phyloP scores from a whole-genome alignment of 2,329 filamentous ascomycete genomes.

The Cordyceps farinosa region DNA sequence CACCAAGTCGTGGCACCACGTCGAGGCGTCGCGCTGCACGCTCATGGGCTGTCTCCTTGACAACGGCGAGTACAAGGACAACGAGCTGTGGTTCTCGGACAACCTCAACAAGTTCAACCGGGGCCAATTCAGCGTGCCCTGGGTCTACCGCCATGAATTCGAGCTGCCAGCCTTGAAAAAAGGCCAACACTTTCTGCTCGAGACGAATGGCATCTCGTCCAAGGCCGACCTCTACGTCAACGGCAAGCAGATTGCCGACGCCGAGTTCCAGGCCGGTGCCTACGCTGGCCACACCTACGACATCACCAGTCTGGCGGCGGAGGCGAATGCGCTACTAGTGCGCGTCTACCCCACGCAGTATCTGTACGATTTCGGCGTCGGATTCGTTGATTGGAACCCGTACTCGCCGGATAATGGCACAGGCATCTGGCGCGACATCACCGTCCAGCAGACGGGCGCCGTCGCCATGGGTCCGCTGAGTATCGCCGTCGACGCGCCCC shows the following conservation, averaged over 20 bases:
- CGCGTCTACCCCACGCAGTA: slow-evolving; percentile 57
- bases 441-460: slow-evolving; percentile 51
- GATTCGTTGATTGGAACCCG: slow-evolving; percentile 62
- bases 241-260: slow-evolving; percentile 48
- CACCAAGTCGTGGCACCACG: slow-evolving; percentile 49
- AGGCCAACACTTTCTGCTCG: slow-evolving; percentile 46
- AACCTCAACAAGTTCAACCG: slow-evolving; percentile 42
- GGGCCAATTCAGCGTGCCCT: slow-evolving; percentile 49
- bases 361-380: slow-evolving; percentile 54
- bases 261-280: slow-evolving; percentile 48
- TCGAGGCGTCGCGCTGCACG: slow-evolving; percentile 46
- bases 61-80: slow-evolving; percentile 49
- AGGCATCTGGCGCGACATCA: slow-evolving; percentile 58
- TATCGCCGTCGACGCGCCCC: slow-evolving; percentile 41
- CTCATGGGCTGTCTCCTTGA: slow-evolving; percentile 56
- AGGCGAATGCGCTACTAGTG: slow-evolving; percentile 50
- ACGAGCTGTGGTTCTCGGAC: slow-evolving; percentile 53
- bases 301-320: slow-evolving; percentile 42
- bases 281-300: slow-evolving; percentile 56
- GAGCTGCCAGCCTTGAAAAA: slow-evolving; percentile 29
- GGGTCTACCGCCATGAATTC: slow-evolving; percentile 58
- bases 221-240: slow-evolving; percentile 60
- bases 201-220: slow-evolving; percentile 58
- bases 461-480: slow-evolving; percentile 44
- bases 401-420: slow-evolving; percentile 60